Evolutionary conservation across 805 yeast genomes (phyloP), one percentile per base, ranked within the genome.

Genomic region (Cyberlindnera euphorbiiphila): DNA sequence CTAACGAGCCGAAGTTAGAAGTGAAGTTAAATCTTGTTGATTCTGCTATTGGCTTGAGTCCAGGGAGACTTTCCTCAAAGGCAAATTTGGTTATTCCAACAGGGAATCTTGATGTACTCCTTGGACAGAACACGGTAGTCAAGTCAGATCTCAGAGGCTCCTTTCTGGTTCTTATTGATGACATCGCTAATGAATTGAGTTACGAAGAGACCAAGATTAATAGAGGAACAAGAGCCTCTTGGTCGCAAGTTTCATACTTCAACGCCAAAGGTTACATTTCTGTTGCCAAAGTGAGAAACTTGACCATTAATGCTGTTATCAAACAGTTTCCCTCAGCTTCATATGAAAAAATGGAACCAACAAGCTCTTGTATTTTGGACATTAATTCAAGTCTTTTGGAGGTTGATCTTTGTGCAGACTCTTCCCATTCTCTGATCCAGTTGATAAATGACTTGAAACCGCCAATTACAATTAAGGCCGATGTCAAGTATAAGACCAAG

Each of bases 331-430:
- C 63, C 13, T 72, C 69, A 5, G 24, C 46, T 7, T 34, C 31
- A 5, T 39, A 37, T 11, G 27, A 24, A 1, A 16, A 29, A 2
- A 2, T 30, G 2, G 40, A 54, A 7, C 29, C 61, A 1, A 37
- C 72, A 2, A 75, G 21, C 14, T 29, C 42, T 10, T 36, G 37
- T 4, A 18, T 70, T 33, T 30, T 79, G 21, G 72, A 71, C 32
- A 51, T 78, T 9, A 68, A 68, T 35, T 45, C 75, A 6, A 84
- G 76, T 39, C 62, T 62, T 13, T 55, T 72, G 12, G 65, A 62
- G 15, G 31, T 81, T 1, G 78, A 77, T 18, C 41, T 81, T 3
- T 88, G 96, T 63, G 91, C 96, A 1, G 98, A 89, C 55, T 86
- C 96, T 0, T 70, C 79, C 0, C 82, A 85, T 50, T 75, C 91